These are phyloP conservation scores for Taphrina pruni DNA, from an alignment of 1,139 yeast species.

Conservation along the genomic window DNA sequence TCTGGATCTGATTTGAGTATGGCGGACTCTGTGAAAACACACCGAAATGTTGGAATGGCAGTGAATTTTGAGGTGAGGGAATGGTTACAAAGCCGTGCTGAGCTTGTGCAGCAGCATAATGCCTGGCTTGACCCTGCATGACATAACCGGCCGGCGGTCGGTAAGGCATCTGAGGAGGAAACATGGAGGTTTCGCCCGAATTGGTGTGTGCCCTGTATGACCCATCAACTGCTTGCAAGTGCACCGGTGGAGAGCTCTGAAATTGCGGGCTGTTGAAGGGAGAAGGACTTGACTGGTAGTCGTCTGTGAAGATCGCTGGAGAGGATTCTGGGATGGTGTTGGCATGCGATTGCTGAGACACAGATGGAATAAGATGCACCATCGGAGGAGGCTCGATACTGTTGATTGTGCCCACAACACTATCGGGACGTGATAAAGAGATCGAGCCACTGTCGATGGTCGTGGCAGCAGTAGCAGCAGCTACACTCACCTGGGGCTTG, in stretches of 20 bases:
- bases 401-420: neutral
- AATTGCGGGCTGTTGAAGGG: slow-evolving; percentile 36
- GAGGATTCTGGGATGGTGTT: slow-evolving; percentile 36
- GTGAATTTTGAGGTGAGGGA: slow-evolving; percentile 2
- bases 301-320: slow-evolving; percentile 31
- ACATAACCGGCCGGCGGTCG: slow-evolving; percentile 23
- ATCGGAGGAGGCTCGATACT: slow-evolving; percentile 32
- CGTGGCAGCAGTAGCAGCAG: neutral
- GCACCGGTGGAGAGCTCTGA: slow-evolving; percentile 38
- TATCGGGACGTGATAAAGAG: neutral
- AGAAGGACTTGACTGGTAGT: slow-evolving; percentile 32
- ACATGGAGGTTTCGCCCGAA: slow-evolving; percentile 20
- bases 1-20: neutral
- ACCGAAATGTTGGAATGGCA: neutral
- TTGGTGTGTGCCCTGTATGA: neutral
- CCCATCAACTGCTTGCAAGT: slow-evolving; percentile 10
- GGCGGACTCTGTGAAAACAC: slow-evolving; percentile 7
- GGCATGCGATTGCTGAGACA: slow-evolving; percentile 35
- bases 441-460: slow-evolving; percentile 8
- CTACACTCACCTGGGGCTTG: neutral
- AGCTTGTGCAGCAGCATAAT: slow-evolving; percentile 4
- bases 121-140: slow-evolving; percentile 13
- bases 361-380: slow-evolving; percentile 21
- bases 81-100: slow-evolving; percentile 17
- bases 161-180: slow-evolving; percentile 23